Conservation (phyloP, 768 basidiomycete species). For the Boletus tylopilopsis region DNA sequence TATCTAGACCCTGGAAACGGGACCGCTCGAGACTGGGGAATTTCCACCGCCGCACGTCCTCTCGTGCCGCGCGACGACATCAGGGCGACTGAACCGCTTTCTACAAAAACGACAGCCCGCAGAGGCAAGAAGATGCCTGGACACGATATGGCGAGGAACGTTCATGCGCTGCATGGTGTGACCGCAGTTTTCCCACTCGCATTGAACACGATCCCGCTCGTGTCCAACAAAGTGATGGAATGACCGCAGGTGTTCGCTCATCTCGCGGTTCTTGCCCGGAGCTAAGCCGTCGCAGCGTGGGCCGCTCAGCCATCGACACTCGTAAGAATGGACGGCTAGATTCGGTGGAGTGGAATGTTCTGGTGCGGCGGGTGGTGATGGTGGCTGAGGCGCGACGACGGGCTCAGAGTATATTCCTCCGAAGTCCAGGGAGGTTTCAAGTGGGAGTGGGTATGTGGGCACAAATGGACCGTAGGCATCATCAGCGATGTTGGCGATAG, state of each 20-base stretch:
- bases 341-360: neutral
- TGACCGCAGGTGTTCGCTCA: conserved; percentile 25
- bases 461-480: neutral
- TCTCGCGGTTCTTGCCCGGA: conserved; percentile 29
- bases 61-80: conserved; percentile 27
- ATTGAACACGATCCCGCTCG: conserved; percentile 23
- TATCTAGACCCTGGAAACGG: neutral
- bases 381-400: conserved; percentile 9
- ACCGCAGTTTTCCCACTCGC: conserved; percentile 24
- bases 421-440: neutral
- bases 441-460: neutral
- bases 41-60: conserved; percentile 15
- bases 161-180: conserved; percentile 29
- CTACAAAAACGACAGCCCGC: conserved; percentile 22
- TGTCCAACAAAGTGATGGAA: conserved; percentile 24
- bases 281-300: conserved; percentile 20
- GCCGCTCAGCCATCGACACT: conserved; percentile 23
- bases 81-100: conserved; percentile 24
- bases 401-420: neutral
- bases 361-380: conserved; percentile 12
- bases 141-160: conserved; percentile 27
- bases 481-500: neutral
- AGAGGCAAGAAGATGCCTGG: conserved; percentile 24
- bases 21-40: neutral
- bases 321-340: conserved; percentile 7